Base-by-base conservation (phyloP, 1,284 basidiomycete species). In the Phenoliferia sp. region DNA sequence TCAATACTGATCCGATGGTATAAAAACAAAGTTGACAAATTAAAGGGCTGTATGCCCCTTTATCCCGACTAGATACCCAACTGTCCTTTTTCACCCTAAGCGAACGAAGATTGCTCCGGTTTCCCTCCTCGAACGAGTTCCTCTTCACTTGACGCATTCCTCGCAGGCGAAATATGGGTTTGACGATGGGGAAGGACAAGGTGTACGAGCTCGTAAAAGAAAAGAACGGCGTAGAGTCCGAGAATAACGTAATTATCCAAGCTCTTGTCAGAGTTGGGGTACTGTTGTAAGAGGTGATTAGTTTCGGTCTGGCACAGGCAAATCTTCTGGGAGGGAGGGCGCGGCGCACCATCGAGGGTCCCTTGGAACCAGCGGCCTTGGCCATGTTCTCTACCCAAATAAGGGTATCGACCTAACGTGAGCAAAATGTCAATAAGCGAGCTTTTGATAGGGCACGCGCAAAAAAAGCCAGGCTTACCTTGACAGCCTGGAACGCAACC, bases 161-260 rank as follows among this genome's bases (percentile, higher is more conserved):
- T 10, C 6, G 54, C 15, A 15, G 26, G 28, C 50, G 50, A 10
- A 9, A 54, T 17, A 15, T 32, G 15, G 3, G 16, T 29, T 32
- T 32, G 12, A 31, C 55, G 9, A 15, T 10, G 28, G 15, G 59
- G 22, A 32, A 15, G 22, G 33, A 62, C 19, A 26, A 44, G 52
- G 5, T 39, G 54, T 3, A 48, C 36, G 15, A 29, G 35, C 36
- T 63, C 61, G 28, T 44, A 63, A 12, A 56, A 0, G 16, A 32
- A 29, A 19, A 62, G 32, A 1, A 62, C 61, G 26, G 52, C 61
- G 52, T 62, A 62, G 33, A 62, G 54, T 26, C 54, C 61, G 17
- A 63, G 54, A 3, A 63, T 56, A 4, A 63, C 61, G 17, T 56
- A 56, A 19, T 63, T 56, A 28, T 63, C 61, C 29, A 63, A 55